Evolutionary conservation across 192 early-diverging fungal genomes (phyloP).

Genomic region (Dissophora globulifera): DNA sequence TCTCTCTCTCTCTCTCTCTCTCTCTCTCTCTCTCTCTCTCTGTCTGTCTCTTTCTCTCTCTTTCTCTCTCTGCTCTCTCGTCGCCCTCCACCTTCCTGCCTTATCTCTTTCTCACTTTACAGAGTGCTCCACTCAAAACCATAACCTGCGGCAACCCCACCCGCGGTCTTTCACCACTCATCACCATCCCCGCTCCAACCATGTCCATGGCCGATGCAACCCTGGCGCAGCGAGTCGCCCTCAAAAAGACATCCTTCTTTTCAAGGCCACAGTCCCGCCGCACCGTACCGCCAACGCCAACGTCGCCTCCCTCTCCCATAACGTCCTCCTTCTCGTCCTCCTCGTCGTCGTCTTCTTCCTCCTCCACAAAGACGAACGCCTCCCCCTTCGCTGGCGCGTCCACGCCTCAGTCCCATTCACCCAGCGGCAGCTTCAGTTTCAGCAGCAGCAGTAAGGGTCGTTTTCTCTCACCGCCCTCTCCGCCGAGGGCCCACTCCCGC

Average conservation of each 20-base stretch:
- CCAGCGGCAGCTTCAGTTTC: not conserved
- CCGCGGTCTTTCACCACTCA: not conserved
- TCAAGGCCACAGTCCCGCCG: conserved; percentile 7
- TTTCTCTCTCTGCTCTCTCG: not conserved
- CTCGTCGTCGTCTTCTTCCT: too few relatives aligned
- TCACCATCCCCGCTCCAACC: not conserved
- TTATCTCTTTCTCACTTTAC: too few relatives aligned
- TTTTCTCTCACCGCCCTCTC: conserved; percentile 1
- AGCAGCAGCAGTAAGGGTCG: not conserved
- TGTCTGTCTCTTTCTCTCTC: not conserved
- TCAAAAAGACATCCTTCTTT: conserved; percentile 22
- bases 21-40: not conserved
- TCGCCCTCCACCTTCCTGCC: not conserved
- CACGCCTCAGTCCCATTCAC: not conserved
- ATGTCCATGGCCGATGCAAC: conserved; percentile 20
- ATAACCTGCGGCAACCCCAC: not conserved
- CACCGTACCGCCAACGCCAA: conserved; percentile 18
- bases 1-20: not conserved
- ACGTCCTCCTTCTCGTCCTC: too few relatives aligned
- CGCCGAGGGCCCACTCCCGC: not conserved
- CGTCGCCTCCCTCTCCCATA: conserved; percentile 33
- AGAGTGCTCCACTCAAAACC: too few relatives aligned
- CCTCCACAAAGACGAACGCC: conserved; percentile 1
- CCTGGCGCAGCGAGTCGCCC: not conserved
- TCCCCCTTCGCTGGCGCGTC: conserved; percentile 2